A percentile compares a stretch with the other conserved stretches of the same genome.
These are phyloP conservation scores for Ganoderma lucidum DNA, from an alignment of 1,284 basidiomycete species.

Conservation along the genomic window DNA sequence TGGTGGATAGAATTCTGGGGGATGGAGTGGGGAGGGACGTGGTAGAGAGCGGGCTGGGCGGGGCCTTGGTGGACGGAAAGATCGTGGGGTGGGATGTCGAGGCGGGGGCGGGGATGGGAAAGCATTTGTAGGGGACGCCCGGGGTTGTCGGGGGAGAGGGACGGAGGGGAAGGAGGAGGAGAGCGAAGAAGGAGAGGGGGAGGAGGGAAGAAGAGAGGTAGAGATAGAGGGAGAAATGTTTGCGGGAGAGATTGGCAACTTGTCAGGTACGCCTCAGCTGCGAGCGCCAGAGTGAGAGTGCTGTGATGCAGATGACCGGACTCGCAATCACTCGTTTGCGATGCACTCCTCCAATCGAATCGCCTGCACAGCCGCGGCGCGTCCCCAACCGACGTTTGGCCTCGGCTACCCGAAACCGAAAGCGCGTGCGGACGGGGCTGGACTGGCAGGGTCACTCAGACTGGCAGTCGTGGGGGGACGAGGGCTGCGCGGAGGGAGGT, in stretches of 20 bases:
- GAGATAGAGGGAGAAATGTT: conserved; percentile 25
- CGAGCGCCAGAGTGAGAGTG: conserved; percentile 4
- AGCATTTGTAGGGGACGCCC: conserved; percentile 27
- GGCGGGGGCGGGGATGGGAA: conserved; percentile 20
- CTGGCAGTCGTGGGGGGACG: neutral
- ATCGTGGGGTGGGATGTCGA: conserved; percentile 28
- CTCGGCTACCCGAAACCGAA: neutral
- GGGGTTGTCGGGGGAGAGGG: conserved; percentile 1
- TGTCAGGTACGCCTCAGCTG: conserved; percentile 19
- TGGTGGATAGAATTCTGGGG: conserved; percentile 30
- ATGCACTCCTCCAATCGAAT: conserved; percentile 6
- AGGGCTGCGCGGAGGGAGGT: neutral
- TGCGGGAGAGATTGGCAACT: conserved; percentile 20
- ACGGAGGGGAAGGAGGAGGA: conserved; percentile 10
- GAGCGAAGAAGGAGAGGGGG: conserved; percentile 11
- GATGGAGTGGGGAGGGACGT: conserved; percentile 19
- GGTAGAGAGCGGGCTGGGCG: conserved; percentile 30
- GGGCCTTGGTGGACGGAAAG: conserved; percentile 19
- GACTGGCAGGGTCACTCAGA: neutral
- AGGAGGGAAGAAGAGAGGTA: conserved; percentile 11
- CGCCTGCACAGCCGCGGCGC: conserved; percentile 24
- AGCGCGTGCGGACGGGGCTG: too few species aligned
- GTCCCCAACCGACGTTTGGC: neutral
- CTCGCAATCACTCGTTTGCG: conserved; percentile 4
- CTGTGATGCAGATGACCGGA: conserved; percentile 27